Evolutionary conservation across 805 yeast genomes (phyloP), one percentile per base, ranked within the genome.

Genomic region (Saccharomycopsis babjevae): DNA sequence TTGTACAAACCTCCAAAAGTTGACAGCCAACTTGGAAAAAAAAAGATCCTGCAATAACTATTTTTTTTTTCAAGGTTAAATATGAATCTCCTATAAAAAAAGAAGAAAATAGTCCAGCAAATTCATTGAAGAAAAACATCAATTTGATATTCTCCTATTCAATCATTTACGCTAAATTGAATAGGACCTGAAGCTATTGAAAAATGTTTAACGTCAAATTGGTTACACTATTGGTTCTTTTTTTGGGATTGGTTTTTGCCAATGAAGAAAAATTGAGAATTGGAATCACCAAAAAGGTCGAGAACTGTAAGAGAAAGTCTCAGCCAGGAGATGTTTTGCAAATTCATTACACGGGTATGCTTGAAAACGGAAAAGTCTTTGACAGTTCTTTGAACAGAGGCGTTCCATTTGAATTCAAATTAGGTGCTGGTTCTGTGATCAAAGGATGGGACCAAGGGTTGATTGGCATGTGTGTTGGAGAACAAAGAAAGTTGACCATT

Each of bases 361-460:
- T 91, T 57, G 70, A 69, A 13, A 84, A 84, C 68, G 94, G 91
- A 3, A 76, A 82, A 5, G 83, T 79, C 5, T 92, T 91, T 69
- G 97, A 91, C 72, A 81, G 89, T 10, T 88, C 96, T 1, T 73
- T 78, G 61, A 69, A 71, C 25, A 80, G 96, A 68, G 83, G 82
- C 15, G 67, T 71, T 54, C 97, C 97, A 55, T 76, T 91, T 63
- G 71, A 78, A 50, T 91, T 91, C 73, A 73, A 73, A n/a, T 74
- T 92, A 59, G 97, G 97, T 50, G 71, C 73, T 30, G 92, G 96
- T 5, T 85, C 81, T 68, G 97, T 91, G 38, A 91, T 91, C 69
- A 69, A 78, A 63, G 97, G 97, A 62, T 91, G 97, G 97, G 97
- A 91, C 65, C 83, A 85, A 73, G 97, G 97, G 5, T 54, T 63